Evolutionary conservation across 2,329 filamentous ascomycete species (phyloP), one percentile per base, ranked within the genome.

Genomic region (Aureobasidium vineae): DNA sequence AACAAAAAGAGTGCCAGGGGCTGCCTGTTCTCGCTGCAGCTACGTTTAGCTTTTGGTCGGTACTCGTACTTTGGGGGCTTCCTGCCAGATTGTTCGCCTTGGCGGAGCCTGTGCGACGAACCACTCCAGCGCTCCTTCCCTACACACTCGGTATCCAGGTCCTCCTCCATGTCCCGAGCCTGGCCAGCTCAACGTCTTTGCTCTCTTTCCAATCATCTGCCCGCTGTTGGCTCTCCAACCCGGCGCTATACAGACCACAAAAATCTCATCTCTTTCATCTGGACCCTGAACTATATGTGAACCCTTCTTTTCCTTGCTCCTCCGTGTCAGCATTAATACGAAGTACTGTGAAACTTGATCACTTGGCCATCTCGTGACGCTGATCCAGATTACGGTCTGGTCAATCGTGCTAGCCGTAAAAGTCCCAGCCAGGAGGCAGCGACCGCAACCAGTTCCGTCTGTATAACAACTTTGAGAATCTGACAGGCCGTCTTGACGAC

Each of bases 11-110:
- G 28, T 38, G 19, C 57, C 57, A 61, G 57, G 57, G 57, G 57
- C 31, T 49, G 41, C 41, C 43, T 61, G 41, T 49, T 49, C 57
- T 61, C 57, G 28, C 57, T 61, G 57, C 57, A 61, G 57, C 57
- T 61, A 61, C 57, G 56, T 61, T 61, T 61, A 26, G 57, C 57
- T 59, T 61, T 61, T 61, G 57, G 57, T 49, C 31, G 31, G 10
- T 61, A 23, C 28, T 16, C 36, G 19, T 61, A 36, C 28, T 16
- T 47, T 33, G 41, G 57, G 57, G 40, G 57, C 54, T 61, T 36
- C 41, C 57, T 61, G 41, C 57, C 57, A 61, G 41, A 61, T 61
- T 61, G 57, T 31, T 21, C n/a, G 57, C 21, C 57, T 61, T 61
- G 57, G 57, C 57, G 45, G 28, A 7, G 19, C 57, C 43, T 47